These are phyloP conservation scores for Ilex paraguariensis DNA, from an alignment of 305 asterid genomes.

Conservation along the genomic window DNA sequence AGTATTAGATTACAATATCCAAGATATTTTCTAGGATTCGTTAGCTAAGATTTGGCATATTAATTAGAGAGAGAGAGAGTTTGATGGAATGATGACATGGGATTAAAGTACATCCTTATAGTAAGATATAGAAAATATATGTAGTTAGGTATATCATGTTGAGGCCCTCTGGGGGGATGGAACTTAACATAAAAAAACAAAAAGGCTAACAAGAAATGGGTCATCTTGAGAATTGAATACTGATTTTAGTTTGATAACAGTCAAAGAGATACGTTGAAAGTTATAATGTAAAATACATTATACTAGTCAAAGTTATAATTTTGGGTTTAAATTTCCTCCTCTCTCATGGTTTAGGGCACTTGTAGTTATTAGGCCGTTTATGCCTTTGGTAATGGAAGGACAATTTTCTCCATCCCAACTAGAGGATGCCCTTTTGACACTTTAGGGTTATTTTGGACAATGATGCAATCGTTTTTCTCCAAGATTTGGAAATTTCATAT, in stretches of 20 bases:
- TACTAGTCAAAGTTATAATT: neutral
- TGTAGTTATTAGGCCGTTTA: neutral
- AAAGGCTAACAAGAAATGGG: conserved; percentile 24
- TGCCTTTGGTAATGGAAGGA: neutral
- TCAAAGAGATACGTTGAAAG: conserved; percentile 36
- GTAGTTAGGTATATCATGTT: too few species aligned
- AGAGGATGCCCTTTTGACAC: too few species aligned
- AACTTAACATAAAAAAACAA: conserved; percentile 29
- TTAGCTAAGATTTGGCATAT: too few species aligned
- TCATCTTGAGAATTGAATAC: conserved; percentile 11
- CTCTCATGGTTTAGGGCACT: conserved; percentile 3
- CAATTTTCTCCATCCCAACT: too few species aligned
- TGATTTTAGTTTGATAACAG: conserved; percentile 26
- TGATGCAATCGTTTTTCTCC: too few species aligned
- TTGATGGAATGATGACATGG: conserved; percentile 43
- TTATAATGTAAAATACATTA: neutral
- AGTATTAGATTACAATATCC: too few species aligned
- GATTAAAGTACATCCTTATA: conserved; percentile 28
- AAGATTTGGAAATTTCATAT: too few species aligned
- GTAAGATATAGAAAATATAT: neutral
- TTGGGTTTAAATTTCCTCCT: neutral
- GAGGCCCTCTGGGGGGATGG: conserved; percentile 31
- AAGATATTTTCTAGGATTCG: too few species aligned
- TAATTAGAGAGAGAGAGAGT: conserved; percentile 13
- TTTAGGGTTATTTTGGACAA: too few species aligned